Base-by-base conservation (phyloP, 2,329 filamentous ascomycete species). In the Albifimbria verrucaria region DNA sequence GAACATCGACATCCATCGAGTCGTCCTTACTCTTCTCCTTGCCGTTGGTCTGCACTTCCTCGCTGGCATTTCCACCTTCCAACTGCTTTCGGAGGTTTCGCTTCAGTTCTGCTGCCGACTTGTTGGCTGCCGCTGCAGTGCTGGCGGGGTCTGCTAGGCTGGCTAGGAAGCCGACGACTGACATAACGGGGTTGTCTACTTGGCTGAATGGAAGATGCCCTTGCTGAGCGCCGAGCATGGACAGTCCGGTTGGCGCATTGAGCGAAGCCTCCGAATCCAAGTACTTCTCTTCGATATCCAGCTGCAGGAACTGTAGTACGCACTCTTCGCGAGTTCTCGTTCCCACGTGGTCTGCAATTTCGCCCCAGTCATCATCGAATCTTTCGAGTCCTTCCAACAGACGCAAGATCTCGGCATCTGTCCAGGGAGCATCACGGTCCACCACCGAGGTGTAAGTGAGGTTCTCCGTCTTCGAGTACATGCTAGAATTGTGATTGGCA, bases 201-300 rank as follows among this genome's bases (percentile, higher is more conserved):
- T 96, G 90, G 68, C 85, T 92, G 70, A 97, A 94, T 1, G 94
- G 94, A 45, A 96, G 80, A 56, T 91, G 86, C 9, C 92, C 92
- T 55, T 88, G 83, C 49, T 90, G 82, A 52, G 85, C 81, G 28
- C 88, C 87, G 32, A 94, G 77, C 77, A 88, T 77, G 52, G 83
- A 77, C 52, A 89, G 76, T 7, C 85, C 82, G 1, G 75, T 81
- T 11, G 78, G 79, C 47, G 77, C 77, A 53, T 75, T 77, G 50
- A 81, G 71, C 2, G 69, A 64, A 3, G 65, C 62, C 63, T 93
- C 87, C 7, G 90, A 85, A 63, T 97, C 92, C 10, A 97, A 78
- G 66, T 97, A 99, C 69, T 96, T 95, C 75, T 97, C 93, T 70
- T 97, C 94, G 57, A 99, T 99, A 61, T 97, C 93, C 32, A 99